A percentile compares a stretch with the other conserved stretches of the same genome.
Evolutionary conservation across 2,329 filamentous ascomycete genomes (phyloP).

Genomic region (Pseudofabraea citricarpa): DNA sequence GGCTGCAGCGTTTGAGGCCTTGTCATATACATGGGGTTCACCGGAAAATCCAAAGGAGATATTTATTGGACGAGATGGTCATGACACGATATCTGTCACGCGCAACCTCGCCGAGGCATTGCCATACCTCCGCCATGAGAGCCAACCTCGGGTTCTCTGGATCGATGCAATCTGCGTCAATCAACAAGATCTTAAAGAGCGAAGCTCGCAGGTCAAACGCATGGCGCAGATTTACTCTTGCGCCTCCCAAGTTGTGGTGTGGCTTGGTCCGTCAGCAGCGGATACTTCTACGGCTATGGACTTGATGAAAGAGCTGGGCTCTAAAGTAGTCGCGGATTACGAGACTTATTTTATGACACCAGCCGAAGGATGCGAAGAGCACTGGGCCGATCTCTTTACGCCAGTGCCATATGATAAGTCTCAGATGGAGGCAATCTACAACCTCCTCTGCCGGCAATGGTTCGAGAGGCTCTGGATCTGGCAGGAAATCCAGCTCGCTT

Average conservation of each 20-base stretch:
- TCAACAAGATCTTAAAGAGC: constrained; percentile 13
- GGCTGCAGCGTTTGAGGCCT: constrained; percentile 5
- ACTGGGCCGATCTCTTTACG: neutral
- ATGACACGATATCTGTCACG: constrained; percentile 1
- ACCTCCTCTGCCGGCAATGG: constrained; percentile 6
- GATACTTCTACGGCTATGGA: constrained; percentile 5
- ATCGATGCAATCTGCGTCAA: constrained; percentile 17
- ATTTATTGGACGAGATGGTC: neutral
- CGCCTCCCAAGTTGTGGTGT: constrained; percentile 9
- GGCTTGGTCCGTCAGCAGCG: constrained; percentile 6
- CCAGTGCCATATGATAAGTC: neutral
- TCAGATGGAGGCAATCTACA: neutral
- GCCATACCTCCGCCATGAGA: constrained; percentile 5
- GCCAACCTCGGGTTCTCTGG: constrained; percentile 9
- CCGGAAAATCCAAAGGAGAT: neutral
- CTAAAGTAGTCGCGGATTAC: neutral
- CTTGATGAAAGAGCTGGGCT: neutral
- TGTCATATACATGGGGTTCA: constrained; percentile 10
- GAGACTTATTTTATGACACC: neutral
- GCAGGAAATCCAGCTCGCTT: constrained; percentile 9
- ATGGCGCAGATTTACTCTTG: constrained; percentile 19
- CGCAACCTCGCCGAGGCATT: constrained; percentile 6
- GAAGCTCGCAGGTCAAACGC: constrained; percentile 12
- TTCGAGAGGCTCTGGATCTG: constrained; percentile 12
- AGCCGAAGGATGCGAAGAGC: neutral